Evolutionary conservation across 805 yeast genomes (phyloP), one percentile per base, ranked within the genome.

Genomic region (Teunomyces lycoperdinae): DNA sequence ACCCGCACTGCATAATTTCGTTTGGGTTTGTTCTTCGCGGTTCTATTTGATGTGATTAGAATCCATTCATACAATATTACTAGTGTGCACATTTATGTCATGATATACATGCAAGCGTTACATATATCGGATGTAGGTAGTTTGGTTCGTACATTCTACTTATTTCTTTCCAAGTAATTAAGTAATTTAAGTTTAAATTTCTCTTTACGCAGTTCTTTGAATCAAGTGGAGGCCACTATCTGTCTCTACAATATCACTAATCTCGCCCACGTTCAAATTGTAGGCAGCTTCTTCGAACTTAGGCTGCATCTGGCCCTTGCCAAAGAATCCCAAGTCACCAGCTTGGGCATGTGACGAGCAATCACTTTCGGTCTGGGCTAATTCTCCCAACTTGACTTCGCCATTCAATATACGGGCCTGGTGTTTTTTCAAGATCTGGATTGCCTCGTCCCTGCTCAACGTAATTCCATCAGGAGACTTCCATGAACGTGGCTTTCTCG

Each of bases 301-400:
- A 31, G 96, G 96, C 67, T 94, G 98, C 99, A 94, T 94, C 58
- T 85, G 90, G 34, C 97, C 97, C 51, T 77, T 82, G 20, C 87
- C 89, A 62, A 94, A 94, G 61, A 71, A 82, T 0, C 99, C 98
- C 58, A 94, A 74, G 64, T 94, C 99, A 41, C 99, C 99, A 16
- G 90, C 89, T 60, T 87, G 83, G 42, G 85, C 73, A 58, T 87
- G 95, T 9, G 95, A 85, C 13, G 87, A 80, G 66, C 97, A 90
- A 63, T 92, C 99, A 52, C 95, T 85, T 63, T 89, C 94, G 2
- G 89, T 82, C 32, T 73, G 63, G 0, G 97, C 97, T 50, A 94
- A 68, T 39, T 87, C 85, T 29, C 79, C 79, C 39, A 94, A 77
- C 7, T 83, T 75, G 10, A 77, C 70, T 44, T 82, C 85, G 27